Percentiles rank a stretch among this genome's conserved stretches.
phyloP scores from a whole-genome alignment of 1,139 yeast genomes.

The Geotrichum phurueaensis region DNA sequence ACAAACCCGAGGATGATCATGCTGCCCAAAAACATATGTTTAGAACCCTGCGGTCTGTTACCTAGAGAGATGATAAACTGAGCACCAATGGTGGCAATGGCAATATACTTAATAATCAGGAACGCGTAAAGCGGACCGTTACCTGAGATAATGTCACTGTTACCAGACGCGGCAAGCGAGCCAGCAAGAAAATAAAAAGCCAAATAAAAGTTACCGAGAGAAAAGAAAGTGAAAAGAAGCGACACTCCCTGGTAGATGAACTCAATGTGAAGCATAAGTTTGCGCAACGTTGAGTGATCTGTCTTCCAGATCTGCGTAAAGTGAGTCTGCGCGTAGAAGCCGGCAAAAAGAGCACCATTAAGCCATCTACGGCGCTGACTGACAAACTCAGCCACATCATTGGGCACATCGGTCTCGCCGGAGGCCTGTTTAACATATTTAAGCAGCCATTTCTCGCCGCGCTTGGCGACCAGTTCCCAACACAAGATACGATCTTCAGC shows the following conservation, averaged over 20 bases:
- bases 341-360: slow-evolving; percentile 96
- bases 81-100: slow-evolving; percentile 74
- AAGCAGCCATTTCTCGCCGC: slow-evolving; percentile 81
- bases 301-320: slow-evolving; percentile 79
- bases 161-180: slow-evolving; percentile 46
- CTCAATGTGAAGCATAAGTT: slow-evolving; percentile 74
- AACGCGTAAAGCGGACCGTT: slow-evolving; percentile 66
- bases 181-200: slow-evolving; percentile 93
- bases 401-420: slow-evolving; percentile 98
- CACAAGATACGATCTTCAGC: slow-evolving; percentile 97
- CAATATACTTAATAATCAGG: slow-evolving; percentile 75
- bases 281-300: slow-evolving; percentile 71
- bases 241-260: slow-evolving; percentile 74
- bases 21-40: slow-evolving; percentile 60
- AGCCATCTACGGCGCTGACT: slow-evolving; percentile 97
- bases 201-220: slow-evolving; percentile 81
- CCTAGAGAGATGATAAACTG: slow-evolving; percentile 91
- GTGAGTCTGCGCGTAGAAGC: slow-evolving; percentile 77
- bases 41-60: slow-evolving; percentile 90
- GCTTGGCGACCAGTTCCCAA: slow-evolving; percentile 93
- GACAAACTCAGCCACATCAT: slow-evolving; percentile 78
- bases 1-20: slow-evolving; percentile 70
- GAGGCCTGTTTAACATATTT: slow-evolving; percentile 89
- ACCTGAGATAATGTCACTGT: slow-evolving; percentile 48
- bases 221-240: slow-evolving; percentile 78